Evolutionary conservation across 2,329 filamentous ascomycete genomes (phyloP), one percentile per base, ranked within the genome.

Genomic region (Bipolaris zeicola): DNA sequence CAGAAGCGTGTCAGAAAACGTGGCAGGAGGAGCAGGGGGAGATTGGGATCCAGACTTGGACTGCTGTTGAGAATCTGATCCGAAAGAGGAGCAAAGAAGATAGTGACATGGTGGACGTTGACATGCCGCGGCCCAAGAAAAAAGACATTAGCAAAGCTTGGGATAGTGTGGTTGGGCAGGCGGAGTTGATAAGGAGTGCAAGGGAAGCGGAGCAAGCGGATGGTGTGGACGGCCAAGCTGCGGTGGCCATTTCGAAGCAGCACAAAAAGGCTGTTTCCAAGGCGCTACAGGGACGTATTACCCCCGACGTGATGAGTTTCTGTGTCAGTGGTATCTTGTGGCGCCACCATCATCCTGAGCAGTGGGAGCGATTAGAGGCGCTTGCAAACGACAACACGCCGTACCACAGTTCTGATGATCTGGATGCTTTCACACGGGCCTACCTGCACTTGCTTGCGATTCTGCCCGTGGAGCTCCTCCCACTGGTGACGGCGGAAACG

Each of bases 361-460:
- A 65, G 7, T 78, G 76, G 74, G 49, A 65, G 1, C 48, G 60
- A 3, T 52, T 81, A 0, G 63, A 76, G 10, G 68, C 68, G 5
- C 76, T 82, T 2, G 79, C 76, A 2, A 64, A 68, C 31, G 78
- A 81, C 63, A 47, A 67, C 1, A 73, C 67, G 16, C 79, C 80
- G 0, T 81, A 82, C 64, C 73, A 71, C 43, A 78, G 69, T 46
- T 47, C 65, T 6, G 68, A 72, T 20, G 77, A 81, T 43, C 75
- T 82, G 1, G 50, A 66, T 6, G 69, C 72, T 4, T 77, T 78
- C 52, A 76, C 72, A 43, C 69, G 71, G 33, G 72, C 75, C 6
- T 81, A 79, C 57, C 67, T 80, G 5, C 79, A 81, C 36, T 76
- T 82, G 8, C 66, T 77, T 6, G 69, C 75, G 4, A 65, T 79